Conservation (phyloP, 352 stramenopile species). For the Globisporangium irregulare region DNA sequence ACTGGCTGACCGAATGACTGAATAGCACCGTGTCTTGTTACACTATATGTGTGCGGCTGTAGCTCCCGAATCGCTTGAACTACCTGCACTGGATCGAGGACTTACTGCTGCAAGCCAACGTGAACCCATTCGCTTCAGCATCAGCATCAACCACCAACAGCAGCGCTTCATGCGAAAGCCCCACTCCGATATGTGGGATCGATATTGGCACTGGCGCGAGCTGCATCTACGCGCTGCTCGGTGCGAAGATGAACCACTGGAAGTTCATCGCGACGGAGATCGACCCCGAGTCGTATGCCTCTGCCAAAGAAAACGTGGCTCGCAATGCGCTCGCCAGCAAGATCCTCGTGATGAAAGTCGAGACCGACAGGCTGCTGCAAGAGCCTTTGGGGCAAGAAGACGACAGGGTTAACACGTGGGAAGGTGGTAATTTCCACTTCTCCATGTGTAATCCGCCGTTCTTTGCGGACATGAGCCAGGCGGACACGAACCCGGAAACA, state of each 20-base stretch:
- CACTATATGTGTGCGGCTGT: neutral
- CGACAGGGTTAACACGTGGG: neutral
- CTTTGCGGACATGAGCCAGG: conserved; percentile 81
- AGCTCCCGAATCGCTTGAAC: conserved; percentile 91
- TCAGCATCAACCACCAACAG: conserved; percentile 1
- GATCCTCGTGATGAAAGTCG: conserved; percentile 50
- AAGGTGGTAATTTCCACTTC: conserved; percentile 75
- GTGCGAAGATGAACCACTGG: conserved; percentile 85
- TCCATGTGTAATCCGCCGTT: conserved; percentile 98
- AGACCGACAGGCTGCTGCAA: conserved; percentile 38
- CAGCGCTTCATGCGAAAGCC: neutral
- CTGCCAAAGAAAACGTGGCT: conserved; percentile 84
- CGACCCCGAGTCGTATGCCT: conserved; percentile 78
- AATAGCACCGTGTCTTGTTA: conserved; percentile 1
- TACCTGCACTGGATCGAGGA: conserved; percentile 96
- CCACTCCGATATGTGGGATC: conserved; percentile 58
- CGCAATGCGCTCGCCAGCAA: conserved; percentile 80
- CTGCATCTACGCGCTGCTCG: conserved; percentile 95
- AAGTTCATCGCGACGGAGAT: conserved; percentile 95
- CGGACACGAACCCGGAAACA: conserved; percentile 71
- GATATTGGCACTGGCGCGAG: conserved; percentile 95
- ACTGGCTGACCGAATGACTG: neutral
- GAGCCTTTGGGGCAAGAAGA: conserved; percentile 41
- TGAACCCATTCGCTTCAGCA: conserved; percentile 24
- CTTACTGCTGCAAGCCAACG: conserved; percentile 59